phyloP scores from a whole-genome alignment of 768 basidiomycete species.

The Nevesoporus exiguus region DNA sequence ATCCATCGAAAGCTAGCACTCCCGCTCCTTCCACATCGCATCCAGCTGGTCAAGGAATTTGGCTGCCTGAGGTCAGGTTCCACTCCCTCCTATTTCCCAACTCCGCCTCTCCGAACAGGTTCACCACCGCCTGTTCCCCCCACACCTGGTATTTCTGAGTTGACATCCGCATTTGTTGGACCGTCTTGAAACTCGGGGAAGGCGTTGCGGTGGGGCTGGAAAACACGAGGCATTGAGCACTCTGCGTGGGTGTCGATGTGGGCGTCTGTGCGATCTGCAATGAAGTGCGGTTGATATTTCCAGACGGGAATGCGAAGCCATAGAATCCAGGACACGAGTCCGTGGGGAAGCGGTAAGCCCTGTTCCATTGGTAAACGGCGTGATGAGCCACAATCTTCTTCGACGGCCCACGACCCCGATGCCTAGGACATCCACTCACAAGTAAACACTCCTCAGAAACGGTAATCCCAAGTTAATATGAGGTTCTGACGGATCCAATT shows the following conservation, averaged over 20 bases:
- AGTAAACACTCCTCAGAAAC: conserved; percentile 16
- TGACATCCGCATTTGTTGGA: conserved; percentile 12
- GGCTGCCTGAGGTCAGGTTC: conserved; percentile 16
- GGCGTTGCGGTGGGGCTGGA: conserved; percentile 12
- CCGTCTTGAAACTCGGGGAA: conserved; percentile 10
- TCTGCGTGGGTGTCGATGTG: conserved; percentile 14
- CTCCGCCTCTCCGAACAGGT: conserved; percentile 6
- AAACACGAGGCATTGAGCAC: conserved; percentile 13
- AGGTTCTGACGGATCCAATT: not conserved
- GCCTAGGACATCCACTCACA: conserved; percentile 3
- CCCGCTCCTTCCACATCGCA: too few relatives aligned
- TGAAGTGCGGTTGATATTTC: conserved; percentile 19
- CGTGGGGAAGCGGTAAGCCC: conserved; percentile 30
- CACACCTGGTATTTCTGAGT: conserved; percentile 12
- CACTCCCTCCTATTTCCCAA: conserved; percentile 5
- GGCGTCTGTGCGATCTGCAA: conserved; percentile 22
- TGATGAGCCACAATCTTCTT: not conserved
- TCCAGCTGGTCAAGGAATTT: too few relatives aligned
- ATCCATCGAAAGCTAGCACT: too few relatives aligned
- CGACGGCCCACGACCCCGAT: not conserved
- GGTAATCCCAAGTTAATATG: conserved; percentile 11
- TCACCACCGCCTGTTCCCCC: conserved; percentile 12
- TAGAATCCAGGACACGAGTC: conserved; percentile 26
- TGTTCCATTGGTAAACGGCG: not conserved
- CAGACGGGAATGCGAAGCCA: conserved; percentile 27